Evolutionary conservation across 306 rosid species (phyloP), one percentile per base, ranked within the genome.

Genomic region (Coriaria nepalensis): DNA sequence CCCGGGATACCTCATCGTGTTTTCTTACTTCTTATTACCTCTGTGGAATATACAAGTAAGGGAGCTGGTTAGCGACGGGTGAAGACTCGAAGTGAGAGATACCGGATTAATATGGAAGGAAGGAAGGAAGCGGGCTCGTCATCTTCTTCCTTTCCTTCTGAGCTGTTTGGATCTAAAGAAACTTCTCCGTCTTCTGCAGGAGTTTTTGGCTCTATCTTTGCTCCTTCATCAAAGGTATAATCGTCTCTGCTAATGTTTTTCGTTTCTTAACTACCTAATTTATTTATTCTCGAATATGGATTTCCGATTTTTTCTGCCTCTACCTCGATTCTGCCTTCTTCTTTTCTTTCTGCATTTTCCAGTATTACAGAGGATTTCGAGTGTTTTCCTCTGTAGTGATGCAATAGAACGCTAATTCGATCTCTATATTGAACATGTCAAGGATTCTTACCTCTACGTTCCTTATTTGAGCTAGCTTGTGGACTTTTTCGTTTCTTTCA

Each of bases 111-210:
- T 40, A 86, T 81, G 95, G 96, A 77, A 43, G 94, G 76, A 52
- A 73, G 47, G 11, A 81, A 78, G 44, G 49, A 72, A 56, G 10
- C 48, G 14, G 74, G 65, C 56, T 77, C 87, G 34, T 85, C 72
- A 15, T 58, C 73, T 46, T 44, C 71, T 33, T 78, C 96, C 52
- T 78, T 75, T 68, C 73, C 93, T 59, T 68, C 69, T 73, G 83
- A 87, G 59, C 77, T 75, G 53, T 80, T 83, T 50, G 96, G 81
- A 5, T 69, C 82, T 34, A 65, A 61, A 42, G 79, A 73, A 8
- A 40, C n/a, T 43, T 63, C 80, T 5, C 69, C 77, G 5, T 54
- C 87, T 54, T 61, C 74, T 10, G 56, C 84, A 48, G 85, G 79
- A 54, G 75, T 80, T 68, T 80, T 87, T 41, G 76, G 68, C 1